Base-by-base conservation (phyloP, 495 filamentous ascomycete genomes). In the Penicillium egyptiacum region DNA sequence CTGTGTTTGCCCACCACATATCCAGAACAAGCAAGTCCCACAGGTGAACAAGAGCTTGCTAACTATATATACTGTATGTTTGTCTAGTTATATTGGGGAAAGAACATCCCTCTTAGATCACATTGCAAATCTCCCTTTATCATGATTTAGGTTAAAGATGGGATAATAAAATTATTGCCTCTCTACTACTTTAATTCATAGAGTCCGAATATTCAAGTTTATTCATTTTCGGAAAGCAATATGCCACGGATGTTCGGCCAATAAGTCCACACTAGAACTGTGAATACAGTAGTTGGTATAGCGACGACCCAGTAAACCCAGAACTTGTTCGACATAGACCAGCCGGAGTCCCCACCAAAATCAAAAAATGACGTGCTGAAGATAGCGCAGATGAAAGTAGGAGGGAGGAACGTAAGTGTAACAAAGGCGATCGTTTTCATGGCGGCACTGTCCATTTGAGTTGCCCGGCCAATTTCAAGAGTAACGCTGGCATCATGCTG, bases 331-430 rank as follows among this genome's bases (percentile, higher is more conserved):
- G 66, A 68, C 33, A 68, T 59, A 25, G 42, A 54, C 66, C 60
- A 70, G 19, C 50, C 55, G 22, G 37, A 53, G 30, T 40, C 54
- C 2, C 66, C 59, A 4, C 52, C 52, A 9, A 46, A 70, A 22
- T 62, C 56, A 46, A 70, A 70, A 50, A 70, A 70, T 1, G 59
- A 67, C 43, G 61, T 70, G 41, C 67, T 67, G 57, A 70, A 70
- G 49, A 70, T 49, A 12, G 68, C 70, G n/a, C 58, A 73, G 30
- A 67, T 65, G 23, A 72, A 73, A 1, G 70, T 72, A 17, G 70
- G 68, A 25, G 70, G 70, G 19, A 73, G 50, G 10, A 53, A 53
- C 5, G 50, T 43, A 6, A 53, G 50, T 31, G 50, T 53, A 5
- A 53, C 50, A 33, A 53, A 53, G 9, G 40, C 50, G 17, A 53